Conservation (phyloP, 768 basidiomycete genomes). For the Guyanaporus albipodus region DNA sequence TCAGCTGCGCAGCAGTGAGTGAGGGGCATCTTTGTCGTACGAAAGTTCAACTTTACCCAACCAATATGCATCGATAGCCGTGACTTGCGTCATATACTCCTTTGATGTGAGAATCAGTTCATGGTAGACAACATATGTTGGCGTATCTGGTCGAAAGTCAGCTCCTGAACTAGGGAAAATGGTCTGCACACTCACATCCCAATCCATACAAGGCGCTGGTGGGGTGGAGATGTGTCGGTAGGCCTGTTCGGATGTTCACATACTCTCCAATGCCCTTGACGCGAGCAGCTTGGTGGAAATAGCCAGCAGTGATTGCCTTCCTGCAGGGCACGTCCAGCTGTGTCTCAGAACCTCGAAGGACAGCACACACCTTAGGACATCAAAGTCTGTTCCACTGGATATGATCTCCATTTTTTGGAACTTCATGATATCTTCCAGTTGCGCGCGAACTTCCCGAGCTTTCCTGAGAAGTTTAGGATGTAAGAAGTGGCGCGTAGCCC, state of each 20-base stretch:
- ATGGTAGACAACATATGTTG: conserved; percentile 95
- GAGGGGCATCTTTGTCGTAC: background rate
- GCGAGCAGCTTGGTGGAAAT: conserved; percentile 97
- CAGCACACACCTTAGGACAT: conserved; percentile 62
- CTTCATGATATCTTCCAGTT: conserved; percentile 99
- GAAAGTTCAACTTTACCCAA: conserved; percentile 53
- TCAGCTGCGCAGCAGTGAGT: conserved; percentile 55
- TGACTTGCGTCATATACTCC: conserved; percentile 99
- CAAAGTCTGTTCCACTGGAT: conserved; percentile 93
- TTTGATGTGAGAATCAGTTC: conserved; percentile 94
- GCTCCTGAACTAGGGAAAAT: background rate
- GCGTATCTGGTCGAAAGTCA: conserved; percentile 61
- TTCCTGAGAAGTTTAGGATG: conserved; percentile 96
- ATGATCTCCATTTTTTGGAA: conserved; percentile 94
- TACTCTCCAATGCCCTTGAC: conserved; percentile 99
- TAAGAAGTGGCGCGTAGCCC: conserved; percentile 92
- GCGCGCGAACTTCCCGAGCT: conserved; percentile 89
- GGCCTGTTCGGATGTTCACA: conserved; percentile 91
- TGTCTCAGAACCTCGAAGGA: background rate
- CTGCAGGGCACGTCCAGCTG: conserved; percentile 35
- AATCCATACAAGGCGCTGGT: conserved; percentile 95
- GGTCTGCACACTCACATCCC: conserved; percentile 62
- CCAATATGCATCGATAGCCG: conserved; percentile 96
- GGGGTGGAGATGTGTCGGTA: conserved; percentile 94
- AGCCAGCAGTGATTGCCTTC: conserved; percentile 96